Percentiles rank a stretch among this genome's conserved stretches.
phyloP scores from a whole-genome alignment of 768 basidiomycete genomes.

The Hortiboletus campestris region DNA sequence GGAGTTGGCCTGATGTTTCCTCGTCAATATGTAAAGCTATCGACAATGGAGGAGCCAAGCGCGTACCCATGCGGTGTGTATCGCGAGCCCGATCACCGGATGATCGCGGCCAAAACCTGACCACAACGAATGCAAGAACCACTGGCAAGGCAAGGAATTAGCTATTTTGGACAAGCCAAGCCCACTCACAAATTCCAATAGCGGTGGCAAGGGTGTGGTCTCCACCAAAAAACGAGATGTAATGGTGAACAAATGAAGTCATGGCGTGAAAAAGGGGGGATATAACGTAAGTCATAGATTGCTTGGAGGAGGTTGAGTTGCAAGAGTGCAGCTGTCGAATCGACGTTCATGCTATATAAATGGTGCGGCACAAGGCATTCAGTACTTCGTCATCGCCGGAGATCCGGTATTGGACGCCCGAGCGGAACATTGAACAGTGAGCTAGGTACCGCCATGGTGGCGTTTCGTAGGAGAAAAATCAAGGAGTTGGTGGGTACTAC shows the following conservation, averaged over 20 bases:
- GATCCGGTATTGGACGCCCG: no score
- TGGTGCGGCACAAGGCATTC: background rate
- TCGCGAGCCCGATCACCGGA: background rate
- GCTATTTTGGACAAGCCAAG: background rate
- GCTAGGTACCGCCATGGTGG: no score
- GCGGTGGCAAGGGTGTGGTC: background rate
- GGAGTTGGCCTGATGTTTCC: background rate
- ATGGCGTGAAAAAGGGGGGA: background rate
- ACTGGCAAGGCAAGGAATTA: background rate
- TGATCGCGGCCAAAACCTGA: background rate
- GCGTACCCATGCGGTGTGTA: conserved; percentile 6
- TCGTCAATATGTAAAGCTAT: background rate
- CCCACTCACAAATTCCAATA: conserved; percentile 3
- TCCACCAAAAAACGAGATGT: background rate
- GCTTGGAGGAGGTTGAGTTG: background rate
- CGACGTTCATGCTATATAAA: background rate
- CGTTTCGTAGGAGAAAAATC: no score
- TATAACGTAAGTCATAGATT: background rate
- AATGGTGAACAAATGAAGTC: background rate
- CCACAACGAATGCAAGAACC: background rate
- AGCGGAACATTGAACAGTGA: no score
- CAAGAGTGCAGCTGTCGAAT: background rate
- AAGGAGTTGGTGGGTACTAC: no score
- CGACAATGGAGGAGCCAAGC: background rate
- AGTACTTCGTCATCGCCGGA: no score